phyloP scores from a whole-genome alignment of 2,329 filamentous ascomycete genomes.

The Aspergillus hortae region DNA sequence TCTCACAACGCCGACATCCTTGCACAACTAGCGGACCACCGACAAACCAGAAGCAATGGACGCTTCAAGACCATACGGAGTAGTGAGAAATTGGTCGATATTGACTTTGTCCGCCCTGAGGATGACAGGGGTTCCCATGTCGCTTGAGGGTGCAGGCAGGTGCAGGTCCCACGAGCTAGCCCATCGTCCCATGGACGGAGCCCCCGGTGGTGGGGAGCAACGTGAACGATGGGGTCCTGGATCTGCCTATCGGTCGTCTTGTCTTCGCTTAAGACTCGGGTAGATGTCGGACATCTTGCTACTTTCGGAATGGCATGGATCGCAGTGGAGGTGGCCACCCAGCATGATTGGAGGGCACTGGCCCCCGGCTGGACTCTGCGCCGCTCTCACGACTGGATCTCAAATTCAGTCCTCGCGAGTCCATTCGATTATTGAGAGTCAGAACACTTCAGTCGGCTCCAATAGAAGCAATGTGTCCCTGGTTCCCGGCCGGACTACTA shows the following conservation, averaged over 20 bases:
- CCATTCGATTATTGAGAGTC: neutral
- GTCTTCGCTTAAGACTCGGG: conserved; percentile 5
- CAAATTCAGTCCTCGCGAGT: neutral
- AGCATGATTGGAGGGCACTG: conserved; percentile 6
- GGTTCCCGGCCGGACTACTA: neutral
- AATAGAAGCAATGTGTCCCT: neutral
- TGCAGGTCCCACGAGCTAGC: neutral
- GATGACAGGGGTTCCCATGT: neutral
- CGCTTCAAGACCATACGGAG: neutral
- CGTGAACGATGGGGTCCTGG: conserved; percentile 18
- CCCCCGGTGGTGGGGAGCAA: conserved; percentile 7
- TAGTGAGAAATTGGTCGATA: neutral
- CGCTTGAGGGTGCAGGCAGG: neutral
- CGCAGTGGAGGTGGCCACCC: conserved; percentile 5
- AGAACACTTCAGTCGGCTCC: neutral
- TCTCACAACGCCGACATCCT: neutral
- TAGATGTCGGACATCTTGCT: conserved; percentile 18
- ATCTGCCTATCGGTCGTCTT: conserved; percentile 19
- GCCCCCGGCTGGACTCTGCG: neutral
- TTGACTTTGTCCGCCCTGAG: neutral
- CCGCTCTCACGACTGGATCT: neutral
- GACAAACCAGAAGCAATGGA: neutral
- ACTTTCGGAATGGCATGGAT: conserved; percentile 15
- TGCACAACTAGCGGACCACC: neutral
- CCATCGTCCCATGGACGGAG: neutral